phyloP scores from a whole-genome alignment of 306 rosid species.

The Erythrophleum fordii region DNA sequence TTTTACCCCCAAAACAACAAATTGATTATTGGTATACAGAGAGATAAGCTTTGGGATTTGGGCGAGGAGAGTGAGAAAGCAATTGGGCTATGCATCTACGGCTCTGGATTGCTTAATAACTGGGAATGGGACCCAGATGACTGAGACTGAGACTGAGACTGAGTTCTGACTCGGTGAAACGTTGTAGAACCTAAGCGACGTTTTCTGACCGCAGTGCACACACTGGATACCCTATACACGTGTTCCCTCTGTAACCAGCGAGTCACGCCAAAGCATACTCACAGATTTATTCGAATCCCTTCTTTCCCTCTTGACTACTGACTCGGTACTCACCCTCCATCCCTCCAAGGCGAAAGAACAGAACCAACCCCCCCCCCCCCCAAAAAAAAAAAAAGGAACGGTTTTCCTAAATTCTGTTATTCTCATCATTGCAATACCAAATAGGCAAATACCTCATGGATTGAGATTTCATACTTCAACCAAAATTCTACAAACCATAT shows the following conservation, averaged over 20 bases:
- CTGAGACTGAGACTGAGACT: not conserved
- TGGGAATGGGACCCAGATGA: slow-evolving; percentile 38
- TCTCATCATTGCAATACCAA: slow-evolving; percentile 5
- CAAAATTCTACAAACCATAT: slow-evolving; percentile 42
- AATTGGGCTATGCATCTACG: slow-evolving; percentile 6
- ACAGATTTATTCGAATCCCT: slow-evolving; percentile 2
- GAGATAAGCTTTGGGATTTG: slow-evolving; percentile 9
- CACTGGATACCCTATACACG: slow-evolving; percentile 50
- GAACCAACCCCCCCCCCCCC: not conserved
- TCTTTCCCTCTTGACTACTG: not conserved
- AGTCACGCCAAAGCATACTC: slow-evolving; percentile 25
- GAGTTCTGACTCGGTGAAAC: slow-evolving; percentile 37
- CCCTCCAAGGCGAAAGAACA: not conserved
- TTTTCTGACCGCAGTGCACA: slow-evolving; percentile 7
- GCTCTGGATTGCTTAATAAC: slow-evolving; percentile 42
- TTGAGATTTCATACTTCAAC: slow-evolving; percentile 18
- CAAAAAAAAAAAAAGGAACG: not conserved
- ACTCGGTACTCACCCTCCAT: not conserved
- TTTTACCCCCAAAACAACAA: not conserved
- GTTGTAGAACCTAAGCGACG: slow-evolving; percentile 20
- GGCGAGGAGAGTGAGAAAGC: not conserved
- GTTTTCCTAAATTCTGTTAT: not conserved
- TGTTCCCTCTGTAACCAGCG: slow-evolving; percentile 36
- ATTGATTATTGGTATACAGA: not conserved
- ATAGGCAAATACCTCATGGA: not conserved